phyloP scores from a whole-genome alignment of 441 rosid genomes.

The Populus hybrid region DNA sequence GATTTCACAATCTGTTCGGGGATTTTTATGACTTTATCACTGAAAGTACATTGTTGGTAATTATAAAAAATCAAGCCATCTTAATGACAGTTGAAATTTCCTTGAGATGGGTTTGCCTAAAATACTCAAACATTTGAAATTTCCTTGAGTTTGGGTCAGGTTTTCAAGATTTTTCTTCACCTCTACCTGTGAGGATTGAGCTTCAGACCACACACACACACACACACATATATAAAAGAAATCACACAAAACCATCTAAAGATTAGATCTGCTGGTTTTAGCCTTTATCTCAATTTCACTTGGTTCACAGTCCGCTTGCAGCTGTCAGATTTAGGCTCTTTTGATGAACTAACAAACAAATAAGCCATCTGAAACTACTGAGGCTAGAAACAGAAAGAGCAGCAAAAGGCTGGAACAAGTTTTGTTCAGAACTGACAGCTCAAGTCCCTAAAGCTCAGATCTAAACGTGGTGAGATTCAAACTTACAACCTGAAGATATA shows the following conservation, averaged over 20 bases:
- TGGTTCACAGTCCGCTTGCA: neutral
- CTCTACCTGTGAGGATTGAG: neutral
- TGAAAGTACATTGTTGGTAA: neutral
- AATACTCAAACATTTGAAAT: neutral
- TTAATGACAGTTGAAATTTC: neutral
- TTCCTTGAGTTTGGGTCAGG: neutral
- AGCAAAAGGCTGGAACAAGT: neutral
- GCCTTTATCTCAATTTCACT: neutral
- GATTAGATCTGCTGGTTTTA: neutral
- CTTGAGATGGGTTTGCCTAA: no score
- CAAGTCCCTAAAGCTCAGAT: neutral
- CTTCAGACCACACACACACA: no score
- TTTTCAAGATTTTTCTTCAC: neutral
- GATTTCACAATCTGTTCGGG: neutral
- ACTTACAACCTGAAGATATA: neutral
- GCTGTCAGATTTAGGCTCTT: neutral
- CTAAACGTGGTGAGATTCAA: neutral
- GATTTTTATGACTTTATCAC: neutral
- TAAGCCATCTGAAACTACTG: neutral
- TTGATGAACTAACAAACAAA: neutral
- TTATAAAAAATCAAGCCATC: neutral
- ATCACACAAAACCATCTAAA: neutral
- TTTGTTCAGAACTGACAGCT: neutral
- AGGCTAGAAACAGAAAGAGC: neutral
- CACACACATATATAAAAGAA: neutral